Evolutionary conservation across 805 yeast genomes (phyloP).

Genomic region (Wickerhamomyces pijperi): DNA sequence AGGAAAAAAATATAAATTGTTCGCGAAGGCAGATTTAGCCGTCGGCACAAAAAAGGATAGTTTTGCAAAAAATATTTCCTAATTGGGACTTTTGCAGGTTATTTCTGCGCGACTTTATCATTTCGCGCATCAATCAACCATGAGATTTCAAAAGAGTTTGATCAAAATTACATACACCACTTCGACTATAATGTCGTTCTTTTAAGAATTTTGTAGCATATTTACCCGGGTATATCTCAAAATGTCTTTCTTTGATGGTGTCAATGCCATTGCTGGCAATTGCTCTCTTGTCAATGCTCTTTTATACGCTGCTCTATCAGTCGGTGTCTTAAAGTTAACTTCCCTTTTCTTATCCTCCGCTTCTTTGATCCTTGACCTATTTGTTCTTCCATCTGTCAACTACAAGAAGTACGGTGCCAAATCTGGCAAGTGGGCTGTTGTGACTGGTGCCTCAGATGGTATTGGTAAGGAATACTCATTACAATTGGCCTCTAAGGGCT

Average conservation of each 20-base stretch:
- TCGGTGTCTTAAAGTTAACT: slow-evolving; percentile 56
- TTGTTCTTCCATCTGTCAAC: slow-evolving; percentile 47
- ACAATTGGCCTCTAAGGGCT: slow-evolving; percentile 79
- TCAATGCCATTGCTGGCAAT: slow-evolving; percentile 5
- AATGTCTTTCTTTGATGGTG: slow-evolving; percentile 10
- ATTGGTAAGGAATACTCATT: slow-evolving; percentile 85
- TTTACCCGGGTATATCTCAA: too few species aligned
- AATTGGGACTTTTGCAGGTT: too few species aligned
- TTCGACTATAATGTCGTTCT: too few species aligned
- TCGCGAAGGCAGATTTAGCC: too few species aligned
- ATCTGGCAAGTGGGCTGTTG: slow-evolving; percentile 75
- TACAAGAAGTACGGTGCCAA: slow-evolving; percentile 68
- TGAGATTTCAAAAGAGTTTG: too few species aligned
- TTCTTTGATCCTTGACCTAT: slow-evolving; percentile 50
- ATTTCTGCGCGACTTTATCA: too few species aligned
- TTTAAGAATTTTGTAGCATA: too few species aligned
- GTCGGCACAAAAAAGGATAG: too few species aligned
- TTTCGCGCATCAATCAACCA: too few species aligned
- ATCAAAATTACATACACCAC: too few species aligned
- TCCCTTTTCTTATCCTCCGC: slow-evolving; percentile 34
- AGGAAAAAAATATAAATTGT: too few species aligned
- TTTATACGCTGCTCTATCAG: slow-evolving; percentile 32
- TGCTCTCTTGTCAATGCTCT: slow-evolving; percentile 11
- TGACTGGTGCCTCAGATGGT: slow-evolving; percentile 97
- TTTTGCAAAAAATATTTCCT: too few species aligned